Evolutionary conservation across 1,284 basidiomycete species (phyloP).

Genomic region (Irpex sp.): DNA sequence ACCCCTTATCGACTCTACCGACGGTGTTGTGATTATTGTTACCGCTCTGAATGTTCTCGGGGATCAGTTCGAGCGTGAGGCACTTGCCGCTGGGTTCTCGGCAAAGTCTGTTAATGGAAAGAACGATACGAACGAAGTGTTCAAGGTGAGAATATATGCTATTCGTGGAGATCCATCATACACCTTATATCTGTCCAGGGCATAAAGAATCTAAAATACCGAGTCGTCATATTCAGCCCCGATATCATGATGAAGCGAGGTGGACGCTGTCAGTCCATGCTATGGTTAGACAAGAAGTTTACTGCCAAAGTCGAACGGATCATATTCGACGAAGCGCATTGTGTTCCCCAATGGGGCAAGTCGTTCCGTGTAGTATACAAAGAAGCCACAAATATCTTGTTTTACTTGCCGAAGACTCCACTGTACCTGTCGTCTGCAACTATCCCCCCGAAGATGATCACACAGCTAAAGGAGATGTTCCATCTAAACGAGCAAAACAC

Average conservation of each 20-base stretch:
- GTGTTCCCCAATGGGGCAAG: slow-evolving; percentile 32
- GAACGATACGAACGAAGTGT: background rate
- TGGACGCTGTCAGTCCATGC: slow-evolving; percentile 21
- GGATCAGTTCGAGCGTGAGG: slow-evolving; percentile 11
- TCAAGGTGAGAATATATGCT: background rate
- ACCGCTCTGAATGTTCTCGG: slow-evolving; percentile 20
- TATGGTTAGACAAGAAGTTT: slow-evolving; percentile 20
- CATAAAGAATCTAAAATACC: slow-evolving; percentile 26
- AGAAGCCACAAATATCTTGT: slow-evolving; percentile 12
- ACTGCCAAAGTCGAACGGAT: slow-evolving; percentile 22
- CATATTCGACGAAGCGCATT: slow-evolving; percentile 35
- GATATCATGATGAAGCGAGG: slow-evolving; percentile 26
- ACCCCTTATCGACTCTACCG: slow-evolving; percentile 5
- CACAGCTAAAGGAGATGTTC: background rate
- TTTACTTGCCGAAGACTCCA: background rate
- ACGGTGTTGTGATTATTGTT: slow-evolving; percentile 10
- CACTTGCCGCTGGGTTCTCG: slow-evolving; percentile 3
- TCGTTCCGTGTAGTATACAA: slow-evolving; percentile 29
- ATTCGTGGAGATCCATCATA: background rate
- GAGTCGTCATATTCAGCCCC: slow-evolving; percentile 26
- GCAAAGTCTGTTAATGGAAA: slow-evolving; percentile 10
- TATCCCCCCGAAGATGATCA: background rate
- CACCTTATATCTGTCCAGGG: slow-evolving; percentile 19
- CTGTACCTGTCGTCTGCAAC: slow-evolving; percentile 5
- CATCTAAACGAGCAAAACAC: background rate